These are phyloP conservation scores for Conticribra weissflogii DNA, from an alignment of 108 stramenopile genomes.

Conservation along the genomic window DNA sequence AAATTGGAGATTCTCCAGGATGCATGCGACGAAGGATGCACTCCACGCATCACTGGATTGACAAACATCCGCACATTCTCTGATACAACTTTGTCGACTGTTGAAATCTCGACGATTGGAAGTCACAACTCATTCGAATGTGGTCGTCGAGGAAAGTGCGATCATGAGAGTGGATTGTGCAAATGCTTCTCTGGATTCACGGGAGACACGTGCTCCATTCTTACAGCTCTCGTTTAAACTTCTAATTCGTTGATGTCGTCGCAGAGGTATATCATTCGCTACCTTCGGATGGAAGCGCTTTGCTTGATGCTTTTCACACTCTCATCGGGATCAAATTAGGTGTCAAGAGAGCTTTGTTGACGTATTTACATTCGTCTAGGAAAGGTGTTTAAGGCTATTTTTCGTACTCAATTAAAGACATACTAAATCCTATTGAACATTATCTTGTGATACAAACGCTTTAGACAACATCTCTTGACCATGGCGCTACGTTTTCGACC, in stretches of 20 bases:
- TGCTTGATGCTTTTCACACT: too few relatives aligned
- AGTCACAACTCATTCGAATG: slow-evolving; percentile 68
- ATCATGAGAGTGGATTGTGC: slow-evolving; percentile 72
- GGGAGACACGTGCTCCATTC: slow-evolving; percentile 30
- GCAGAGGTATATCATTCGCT: too few relatives aligned
- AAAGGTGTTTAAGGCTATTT: too few relatives aligned
- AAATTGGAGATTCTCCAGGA: slow-evolving; percentile 51
- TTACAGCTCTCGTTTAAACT: slow-evolving; percentile 33
- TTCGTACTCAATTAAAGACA: too few relatives aligned
- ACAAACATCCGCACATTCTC: slow-evolving; percentile 41
- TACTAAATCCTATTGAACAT: too few relatives aligned
- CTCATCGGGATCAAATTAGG: too few relatives aligned
- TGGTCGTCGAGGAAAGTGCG: slow-evolving; percentile 75
- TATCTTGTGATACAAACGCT: too few relatives aligned
- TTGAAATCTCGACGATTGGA: slow-evolving; percentile 45
- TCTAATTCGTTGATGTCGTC: too few relatives aligned
- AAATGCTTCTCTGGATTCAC: slow-evolving; percentile 71
- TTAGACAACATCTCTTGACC: too few relatives aligned
- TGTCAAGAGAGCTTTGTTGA: too few relatives aligned
- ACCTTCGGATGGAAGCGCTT: too few relatives aligned
- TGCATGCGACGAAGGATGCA: slow-evolving; percentile 58
- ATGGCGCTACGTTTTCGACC: background rate
- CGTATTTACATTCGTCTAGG: too few relatives aligned
- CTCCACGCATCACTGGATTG: slow-evolving; percentile 53
- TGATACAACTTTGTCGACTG: slow-evolving; percentile 39